Evolutionary conservation across 129 eudicot species (phyloP).

Genomic region (Arctium minus): DNA sequence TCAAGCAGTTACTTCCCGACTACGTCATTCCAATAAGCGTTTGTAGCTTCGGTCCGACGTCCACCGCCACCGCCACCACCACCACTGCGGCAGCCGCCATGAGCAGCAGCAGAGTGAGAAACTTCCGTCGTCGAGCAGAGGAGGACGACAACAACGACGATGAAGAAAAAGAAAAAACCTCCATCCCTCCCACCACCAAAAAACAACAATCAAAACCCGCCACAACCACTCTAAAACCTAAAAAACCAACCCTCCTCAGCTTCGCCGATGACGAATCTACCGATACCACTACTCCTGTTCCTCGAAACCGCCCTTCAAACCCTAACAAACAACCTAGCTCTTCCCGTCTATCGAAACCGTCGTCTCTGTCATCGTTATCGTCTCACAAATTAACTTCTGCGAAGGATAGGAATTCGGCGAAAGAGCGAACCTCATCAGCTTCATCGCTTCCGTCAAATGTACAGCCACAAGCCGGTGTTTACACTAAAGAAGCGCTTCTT

Average conservation of each 20-base stretch:
- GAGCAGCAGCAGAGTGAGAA: conserved; percentile 63
- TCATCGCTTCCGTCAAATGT: conserved; percentile 60
- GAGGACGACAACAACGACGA: conserved; percentile 50
- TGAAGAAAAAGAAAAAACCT: conserved; percentile 20
- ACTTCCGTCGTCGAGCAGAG: conserved; percentile 86
- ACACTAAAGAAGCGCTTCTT: conserved; percentile 75
- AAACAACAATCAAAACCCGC: conserved; percentile 26
- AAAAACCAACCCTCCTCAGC: conserved; percentile 58
- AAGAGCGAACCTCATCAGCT: conserved; percentile 23
- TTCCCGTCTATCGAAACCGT: conserved; percentile 31
- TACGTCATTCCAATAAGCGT: not conserved
- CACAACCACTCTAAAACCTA: conserved; percentile 48
- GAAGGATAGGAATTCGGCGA: conserved; percentile 43
- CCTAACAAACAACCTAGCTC: conserved; percentile 25
- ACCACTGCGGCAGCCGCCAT: conserved; percentile 19
- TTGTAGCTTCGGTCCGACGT: not conserved
- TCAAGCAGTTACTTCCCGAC: not conserved
- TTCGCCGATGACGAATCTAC: conserved; percentile 67
- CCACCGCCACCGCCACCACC: conserved; percentile 6
- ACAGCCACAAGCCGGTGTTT: conserved; percentile 83
- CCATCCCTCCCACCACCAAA: conserved; percentile 19
- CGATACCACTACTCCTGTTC: conserved; percentile 6
- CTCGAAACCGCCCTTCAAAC: conserved; percentile 26
- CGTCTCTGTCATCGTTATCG: conserved; percentile 29
- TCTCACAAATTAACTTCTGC: conserved; percentile 55